phyloP scores from a whole-genome alignment of 2,329 filamentous ascomycete genomes.

The Sporothrix phasma region DNA sequence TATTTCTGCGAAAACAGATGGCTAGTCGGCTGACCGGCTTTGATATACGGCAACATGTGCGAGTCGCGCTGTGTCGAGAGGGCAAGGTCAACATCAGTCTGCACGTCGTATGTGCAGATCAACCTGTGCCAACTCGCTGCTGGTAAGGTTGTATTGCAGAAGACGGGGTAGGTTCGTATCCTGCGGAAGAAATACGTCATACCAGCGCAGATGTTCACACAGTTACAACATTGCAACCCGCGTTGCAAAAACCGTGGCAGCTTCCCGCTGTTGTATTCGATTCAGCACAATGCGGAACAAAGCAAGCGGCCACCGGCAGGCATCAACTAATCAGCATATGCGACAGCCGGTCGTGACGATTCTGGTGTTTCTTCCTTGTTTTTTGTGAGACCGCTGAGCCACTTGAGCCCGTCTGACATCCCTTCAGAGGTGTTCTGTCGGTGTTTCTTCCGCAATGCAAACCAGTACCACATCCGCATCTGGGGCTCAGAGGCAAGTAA shows the following conservation, averaged over 20 bases:
- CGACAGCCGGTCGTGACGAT: neutral
- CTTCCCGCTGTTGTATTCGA: slow-evolving; percentile 1
- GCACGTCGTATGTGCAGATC: no score
- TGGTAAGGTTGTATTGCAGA: neutral
- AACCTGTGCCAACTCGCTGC: neutral
- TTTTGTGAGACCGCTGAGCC: no score
- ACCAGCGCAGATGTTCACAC: no score
- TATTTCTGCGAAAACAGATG: neutral
- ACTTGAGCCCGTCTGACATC: no score
- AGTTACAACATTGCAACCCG: no score
- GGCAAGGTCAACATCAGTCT: neutral
- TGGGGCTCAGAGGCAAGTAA: neutral
- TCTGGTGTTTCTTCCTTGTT: no score
- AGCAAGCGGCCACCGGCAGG: neutral
- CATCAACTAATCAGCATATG: neutral
- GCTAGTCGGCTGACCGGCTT: neutral
- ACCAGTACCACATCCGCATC: no score
- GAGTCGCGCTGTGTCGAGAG: neutral
- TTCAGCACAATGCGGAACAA: neutral
- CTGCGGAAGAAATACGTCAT: no score
- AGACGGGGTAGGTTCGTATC: no score
- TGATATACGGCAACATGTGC: neutral
- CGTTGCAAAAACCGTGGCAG: neutral
- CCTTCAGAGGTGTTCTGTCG: no score
- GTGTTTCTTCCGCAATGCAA: no score